Percentiles rank a stretch among this genome's conserved stretches.
Evolutionary conservation across 306 rosid species (phyloP).

Genomic region (Cicer cuneatum): DNA sequence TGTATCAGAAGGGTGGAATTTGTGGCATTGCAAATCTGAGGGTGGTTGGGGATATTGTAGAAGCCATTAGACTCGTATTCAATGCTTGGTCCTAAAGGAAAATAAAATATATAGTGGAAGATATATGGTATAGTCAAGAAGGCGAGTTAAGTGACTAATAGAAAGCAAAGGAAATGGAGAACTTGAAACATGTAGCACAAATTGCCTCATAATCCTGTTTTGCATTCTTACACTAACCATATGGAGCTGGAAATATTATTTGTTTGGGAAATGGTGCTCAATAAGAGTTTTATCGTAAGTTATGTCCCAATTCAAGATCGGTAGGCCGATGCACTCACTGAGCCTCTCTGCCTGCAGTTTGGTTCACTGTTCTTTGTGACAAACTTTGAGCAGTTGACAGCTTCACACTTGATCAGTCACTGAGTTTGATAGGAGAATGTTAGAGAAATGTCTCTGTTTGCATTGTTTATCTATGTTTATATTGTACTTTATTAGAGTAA

Average conservation of each 20-base stretch:
- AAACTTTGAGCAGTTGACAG: constrained; percentile 3
- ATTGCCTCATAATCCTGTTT: not conserved
- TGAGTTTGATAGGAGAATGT: not conserved
- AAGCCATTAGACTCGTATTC: not conserved
- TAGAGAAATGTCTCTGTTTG: not conserved
- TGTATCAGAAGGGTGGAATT: constrained; percentile 4
- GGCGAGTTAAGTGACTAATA: not conserved
- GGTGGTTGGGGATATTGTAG: constrained; percentile 1
- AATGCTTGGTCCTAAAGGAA: not conserved
- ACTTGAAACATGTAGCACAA: not conserved
- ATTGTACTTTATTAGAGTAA: not conserved
- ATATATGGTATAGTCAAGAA: not conserved
- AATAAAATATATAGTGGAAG: not conserved
- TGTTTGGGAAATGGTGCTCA: not conserved
- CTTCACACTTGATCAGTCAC: not conserved
- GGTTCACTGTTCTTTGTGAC: not conserved
- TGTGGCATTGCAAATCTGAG: not conserved
- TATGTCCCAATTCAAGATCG: constrained; percentile 6
- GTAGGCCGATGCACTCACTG: not conserved
- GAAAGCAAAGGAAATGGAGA: not conserved
- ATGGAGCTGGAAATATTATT: not conserved
- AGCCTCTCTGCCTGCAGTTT: not conserved
- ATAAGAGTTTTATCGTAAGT: not conserved
- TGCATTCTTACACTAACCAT: not conserved
- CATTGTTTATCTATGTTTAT: not conserved